Evolutionary conservation across 805 yeast species (phyloP).

Genomic region (Cyberlindnera petersonii): DNA sequence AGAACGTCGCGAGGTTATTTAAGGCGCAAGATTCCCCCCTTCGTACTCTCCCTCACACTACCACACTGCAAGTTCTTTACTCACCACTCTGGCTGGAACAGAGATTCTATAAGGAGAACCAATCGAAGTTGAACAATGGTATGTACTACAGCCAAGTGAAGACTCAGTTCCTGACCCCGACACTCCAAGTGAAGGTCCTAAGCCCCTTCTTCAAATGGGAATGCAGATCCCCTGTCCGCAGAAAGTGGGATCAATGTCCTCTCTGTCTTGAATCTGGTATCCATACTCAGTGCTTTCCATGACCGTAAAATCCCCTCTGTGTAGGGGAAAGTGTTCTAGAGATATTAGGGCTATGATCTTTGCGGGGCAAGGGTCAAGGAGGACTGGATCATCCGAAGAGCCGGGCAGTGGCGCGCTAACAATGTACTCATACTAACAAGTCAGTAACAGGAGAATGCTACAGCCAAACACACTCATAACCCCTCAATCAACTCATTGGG

Average conservation of each 20-base stretch:
- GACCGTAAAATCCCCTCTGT: background rate
- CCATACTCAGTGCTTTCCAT: no score
- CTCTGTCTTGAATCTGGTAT: no score
- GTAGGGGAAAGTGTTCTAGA: background rate
- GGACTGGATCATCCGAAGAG: background rate
- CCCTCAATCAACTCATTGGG: constrained; percentile 35
- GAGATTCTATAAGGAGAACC: no score
- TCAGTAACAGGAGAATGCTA: constrained; percentile 22
- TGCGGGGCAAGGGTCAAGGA: no score
- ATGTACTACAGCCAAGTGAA: no score
- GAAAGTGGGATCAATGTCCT: no score
- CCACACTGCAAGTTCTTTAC: background rate
- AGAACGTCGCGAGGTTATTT: constrained; percentile 15
- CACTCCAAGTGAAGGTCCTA: no score
- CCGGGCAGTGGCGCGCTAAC: constrained; percentile 7
- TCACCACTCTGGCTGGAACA: background rate
- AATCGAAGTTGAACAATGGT: no score
- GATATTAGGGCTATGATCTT: background rate
- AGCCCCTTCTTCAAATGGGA: no score
- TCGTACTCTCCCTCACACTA: background rate
- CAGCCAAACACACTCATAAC: constrained; percentile 23
- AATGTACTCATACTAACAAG: background rate
- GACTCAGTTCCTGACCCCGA: no score
- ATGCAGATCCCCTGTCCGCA: no score
- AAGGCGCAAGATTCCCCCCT: constrained; percentile 12